Evolutionary conservation across 768 basidiomycete species (phyloP).

Genomic region (Boletus patriciae): DNA sequence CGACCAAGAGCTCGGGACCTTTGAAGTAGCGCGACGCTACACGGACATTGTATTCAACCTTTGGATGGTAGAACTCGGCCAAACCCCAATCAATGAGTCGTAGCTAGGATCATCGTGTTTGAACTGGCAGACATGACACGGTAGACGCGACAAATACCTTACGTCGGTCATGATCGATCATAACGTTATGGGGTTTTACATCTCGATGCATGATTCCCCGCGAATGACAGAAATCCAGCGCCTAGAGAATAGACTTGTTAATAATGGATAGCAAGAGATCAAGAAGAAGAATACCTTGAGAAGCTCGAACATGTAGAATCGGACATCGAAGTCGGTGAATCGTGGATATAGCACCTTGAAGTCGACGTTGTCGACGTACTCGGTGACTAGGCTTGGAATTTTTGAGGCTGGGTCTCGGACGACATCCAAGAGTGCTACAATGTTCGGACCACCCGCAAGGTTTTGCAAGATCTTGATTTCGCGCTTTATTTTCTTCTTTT

Average conservation of each 20-base stretch:
- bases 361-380: slow-evolving; percentile 98
- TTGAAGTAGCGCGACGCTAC: slow-evolving; percentile 98
- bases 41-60: slow-evolving; percentile 96
- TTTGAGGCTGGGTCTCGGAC: slow-evolving; percentile 95
- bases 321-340: slow-evolving; percentile 93
- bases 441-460: slow-evolving; percentile 92
- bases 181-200: slow-evolving; percentile 98
- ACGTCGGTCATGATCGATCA: slow-evolving; percentile 98
- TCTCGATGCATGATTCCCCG: slow-evolving; percentile 99
- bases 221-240: slow-evolving; percentile 96
- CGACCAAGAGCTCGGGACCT: slow-evolving; percentile 93
- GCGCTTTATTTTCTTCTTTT: slow-evolving; percentile 99
- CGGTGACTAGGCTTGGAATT: slow-evolving; percentile 94
- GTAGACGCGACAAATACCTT: slow-evolving; percentile 53
- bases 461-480: slow-evolving; percentile 99
- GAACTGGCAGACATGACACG: slow-evolving; percentile 9
- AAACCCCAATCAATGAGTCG: slow-evolving; percentile 98
- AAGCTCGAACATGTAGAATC: slow-evolving; percentile 95
- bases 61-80: slow-evolving; percentile 98
- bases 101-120: slow-evolving; percentile 50
- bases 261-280: slow-evolving; percentile 2
- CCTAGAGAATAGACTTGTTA: slow-evolving; percentile 43
- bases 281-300: slow-evolving; percentile 62
- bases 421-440: slow-evolving; percentile 91
- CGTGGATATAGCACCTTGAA: slow-evolving; percentile 96